Conservation (phyloP, 2,329 filamentous ascomycete species). For the Alternaria sp. region DNA sequence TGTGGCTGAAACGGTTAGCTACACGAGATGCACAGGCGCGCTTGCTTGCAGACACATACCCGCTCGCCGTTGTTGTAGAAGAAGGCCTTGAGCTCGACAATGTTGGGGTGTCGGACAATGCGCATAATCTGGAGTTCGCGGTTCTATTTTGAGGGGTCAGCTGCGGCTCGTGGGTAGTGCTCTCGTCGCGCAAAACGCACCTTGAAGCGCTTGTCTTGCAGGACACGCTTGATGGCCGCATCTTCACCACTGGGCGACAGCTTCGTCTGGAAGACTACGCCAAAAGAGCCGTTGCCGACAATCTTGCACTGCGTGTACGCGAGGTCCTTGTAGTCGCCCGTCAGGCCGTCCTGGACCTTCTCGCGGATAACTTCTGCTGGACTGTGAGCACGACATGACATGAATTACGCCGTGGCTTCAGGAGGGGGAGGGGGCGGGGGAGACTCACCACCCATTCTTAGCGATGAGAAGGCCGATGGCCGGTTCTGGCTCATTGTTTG, state of each 20-base stretch:
- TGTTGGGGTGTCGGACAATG: slow-evolving; percentile 98
- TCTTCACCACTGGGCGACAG: slow-evolving; percentile 97
- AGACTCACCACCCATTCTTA: slow-evolving; percentile 96
- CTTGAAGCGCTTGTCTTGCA: slow-evolving; percentile 99
- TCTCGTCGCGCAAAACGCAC: slow-evolving; percentile 59
- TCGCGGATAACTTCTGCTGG: slow-evolving; percentile 90
- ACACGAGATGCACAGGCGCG: slow-evolving; percentile 26
- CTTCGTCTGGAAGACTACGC: slow-evolving; percentile 99
- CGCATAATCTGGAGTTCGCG: slow-evolving; percentile 99
- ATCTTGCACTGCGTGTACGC: slow-evolving; percentile 99
- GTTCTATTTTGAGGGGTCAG: slow-evolving; percentile 69
- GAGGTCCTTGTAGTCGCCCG: slow-evolving; percentile 94
- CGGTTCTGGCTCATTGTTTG: slow-evolving; percentile 84
- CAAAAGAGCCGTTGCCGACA: slow-evolving; percentile 97
- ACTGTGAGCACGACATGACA: slow-evolving; percentile 45
- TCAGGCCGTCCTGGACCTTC: slow-evolving; percentile 98
- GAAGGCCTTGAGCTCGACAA: slow-evolving; percentile 98
- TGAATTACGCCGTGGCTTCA: slow-evolving; percentile 10
- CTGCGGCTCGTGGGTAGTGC: slow-evolving; percentile 19
- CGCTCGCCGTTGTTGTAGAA: slow-evolving; percentile 99
- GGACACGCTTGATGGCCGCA: slow-evolving; percentile 97
- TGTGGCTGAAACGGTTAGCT: slow-evolving; percentile 49
- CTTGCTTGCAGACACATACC: slow-evolving; percentile 64
- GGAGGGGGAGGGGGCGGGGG: not conserved
- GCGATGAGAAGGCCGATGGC: slow-evolving; percentile 83